phyloP scores from a whole-genome alignment of 2,329 filamentous ascomycete species.

The Aureobasidium vineae region DNA sequence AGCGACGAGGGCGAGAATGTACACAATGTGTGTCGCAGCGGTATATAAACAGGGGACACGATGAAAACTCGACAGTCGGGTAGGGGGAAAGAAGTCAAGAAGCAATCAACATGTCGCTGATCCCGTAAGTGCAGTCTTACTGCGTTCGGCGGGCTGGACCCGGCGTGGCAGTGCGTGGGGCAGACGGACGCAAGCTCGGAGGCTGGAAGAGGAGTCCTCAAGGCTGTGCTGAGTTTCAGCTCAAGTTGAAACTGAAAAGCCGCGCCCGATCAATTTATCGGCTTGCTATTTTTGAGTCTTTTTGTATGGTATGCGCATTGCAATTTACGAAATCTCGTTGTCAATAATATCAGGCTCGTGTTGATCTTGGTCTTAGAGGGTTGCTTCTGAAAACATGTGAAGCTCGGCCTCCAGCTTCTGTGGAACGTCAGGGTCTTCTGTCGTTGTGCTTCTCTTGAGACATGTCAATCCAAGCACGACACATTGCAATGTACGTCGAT shows the following conservation, averaged over 20 bases:
- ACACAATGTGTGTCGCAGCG: background rate
- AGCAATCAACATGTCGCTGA: constrained; percentile 2
- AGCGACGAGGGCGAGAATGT: background rate
- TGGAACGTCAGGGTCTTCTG: background rate
- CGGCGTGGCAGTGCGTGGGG: constrained; percentile 25
- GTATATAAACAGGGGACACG: background rate
- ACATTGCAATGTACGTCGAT: background rate
- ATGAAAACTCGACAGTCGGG: background rate
- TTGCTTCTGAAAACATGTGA: constrained; percentile 3
- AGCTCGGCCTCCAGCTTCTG: constrained; percentile 1
- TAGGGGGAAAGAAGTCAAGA: background rate
- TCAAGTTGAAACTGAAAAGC: background rate
- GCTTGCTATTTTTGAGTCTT: background rate
- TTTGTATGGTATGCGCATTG: background rate
- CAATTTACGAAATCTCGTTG: background rate
- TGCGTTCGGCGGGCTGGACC: constrained; percentile 11
- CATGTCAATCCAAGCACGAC: constrained; percentile 1
- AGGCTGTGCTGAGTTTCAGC: constrained; percentile 24
- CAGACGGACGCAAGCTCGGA: background rate
- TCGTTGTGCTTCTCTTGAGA: background rate
- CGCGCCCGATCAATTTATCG: background rate
- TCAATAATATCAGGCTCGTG: background rate
- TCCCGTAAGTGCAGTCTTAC: background rate
- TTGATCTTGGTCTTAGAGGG: background rate
- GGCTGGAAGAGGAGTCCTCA: background rate